Evolutionary conservation across 1,284 basidiomycete genomes (phyloP).

Genomic region (Ceratobasidium sp.): DNA sequence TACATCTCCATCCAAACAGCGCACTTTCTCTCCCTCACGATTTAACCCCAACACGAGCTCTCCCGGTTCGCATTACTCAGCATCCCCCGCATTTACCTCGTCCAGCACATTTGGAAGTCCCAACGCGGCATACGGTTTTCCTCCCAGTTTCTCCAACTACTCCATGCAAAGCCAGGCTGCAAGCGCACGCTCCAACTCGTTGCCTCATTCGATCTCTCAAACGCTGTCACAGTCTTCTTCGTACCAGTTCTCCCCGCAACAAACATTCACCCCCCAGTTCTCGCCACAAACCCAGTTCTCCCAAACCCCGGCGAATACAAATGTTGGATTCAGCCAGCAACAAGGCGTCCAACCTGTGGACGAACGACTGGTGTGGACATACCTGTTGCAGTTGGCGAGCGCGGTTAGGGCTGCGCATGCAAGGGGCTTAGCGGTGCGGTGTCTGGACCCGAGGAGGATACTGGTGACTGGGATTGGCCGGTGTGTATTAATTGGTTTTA

Average conservation of each 20-base stretch:
- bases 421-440: constrained; percentile 81
- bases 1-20: constrained; percentile 29
- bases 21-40: constrained; percentile 30
- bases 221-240: constrained; percentile 39
- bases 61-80: constrained; percentile 55
- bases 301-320: constrained; percentile 49
- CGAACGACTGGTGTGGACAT: constrained; percentile 94
- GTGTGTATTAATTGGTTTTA: constrained; percentile 57
- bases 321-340: constrained; percentile 31
- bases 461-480: constrained; percentile 90
- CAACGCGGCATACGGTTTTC: constrained; percentile 19
- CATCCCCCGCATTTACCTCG: background rate
- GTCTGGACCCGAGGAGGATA: constrained; percentile 89
- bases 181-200: background rate
- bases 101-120: constrained; percentile 16
- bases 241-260: constrained; percentile 33
- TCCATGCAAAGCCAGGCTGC: constrained; percentile 15
- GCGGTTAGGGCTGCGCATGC: constrained; percentile 90
- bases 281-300: constrained; percentile 58
- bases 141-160: constrained; percentile 26
- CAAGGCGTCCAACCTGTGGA: constrained; percentile 60
- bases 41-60: constrained; percentile 53
- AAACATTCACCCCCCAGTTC: constrained; percentile 49
- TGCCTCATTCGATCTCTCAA: constrained; percentile 18
- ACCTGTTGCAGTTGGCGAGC: constrained; percentile 73